Percentiles rank a stretch among this genome's conserved stretches.
Conservation (phyloP, 1,284 basidiomycete species). For the Cutaneotrichosporon sp. region DNA sequence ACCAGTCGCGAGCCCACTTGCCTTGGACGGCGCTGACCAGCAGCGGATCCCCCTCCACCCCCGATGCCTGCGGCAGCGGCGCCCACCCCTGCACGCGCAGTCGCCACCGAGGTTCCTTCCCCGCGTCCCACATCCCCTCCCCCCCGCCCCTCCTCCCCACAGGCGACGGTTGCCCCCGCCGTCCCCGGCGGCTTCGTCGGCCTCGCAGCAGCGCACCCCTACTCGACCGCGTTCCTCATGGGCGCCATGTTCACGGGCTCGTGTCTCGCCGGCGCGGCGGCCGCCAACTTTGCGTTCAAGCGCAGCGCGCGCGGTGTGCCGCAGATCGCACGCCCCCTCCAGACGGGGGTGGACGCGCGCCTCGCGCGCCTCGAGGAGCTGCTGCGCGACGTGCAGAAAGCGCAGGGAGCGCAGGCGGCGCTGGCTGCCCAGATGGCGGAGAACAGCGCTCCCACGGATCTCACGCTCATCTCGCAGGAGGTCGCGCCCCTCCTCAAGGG, state of each 20-base stretch:
- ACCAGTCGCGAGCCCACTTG: too few species aligned
- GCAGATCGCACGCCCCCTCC: neutral
- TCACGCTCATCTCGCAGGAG: neutral
- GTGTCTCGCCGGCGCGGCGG: conserved; percentile 7
- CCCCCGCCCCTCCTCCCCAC: neutral
- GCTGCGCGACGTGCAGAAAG: conserved; percentile 4
- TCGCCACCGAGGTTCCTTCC: neutral
- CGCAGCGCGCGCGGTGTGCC: neutral
- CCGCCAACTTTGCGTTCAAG: conserved; percentile 7
- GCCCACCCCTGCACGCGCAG: neutral
- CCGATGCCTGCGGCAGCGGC: too few species aligned
- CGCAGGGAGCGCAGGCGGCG: neutral
- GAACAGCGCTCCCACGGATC: neutral
- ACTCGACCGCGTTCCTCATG: conserved; percentile 23
- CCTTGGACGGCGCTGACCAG: too few species aligned
- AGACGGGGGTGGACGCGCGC: conserved; percentile 10
- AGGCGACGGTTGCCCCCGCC: neutral
- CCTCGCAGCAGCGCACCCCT: conserved; percentile 18
- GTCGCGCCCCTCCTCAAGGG: neutral
- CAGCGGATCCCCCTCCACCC: too few species aligned
- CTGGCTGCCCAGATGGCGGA: neutral
- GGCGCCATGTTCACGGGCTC: conserved; percentile 18
- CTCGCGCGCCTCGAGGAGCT: conserved; percentile 6
- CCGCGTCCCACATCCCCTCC: neutral
- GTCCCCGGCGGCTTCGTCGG: conserved; percentile 9